Evolutionary conservation across 345 rosid genomes (phyloP).

Genomic region (Murraya paniculata): DNA sequence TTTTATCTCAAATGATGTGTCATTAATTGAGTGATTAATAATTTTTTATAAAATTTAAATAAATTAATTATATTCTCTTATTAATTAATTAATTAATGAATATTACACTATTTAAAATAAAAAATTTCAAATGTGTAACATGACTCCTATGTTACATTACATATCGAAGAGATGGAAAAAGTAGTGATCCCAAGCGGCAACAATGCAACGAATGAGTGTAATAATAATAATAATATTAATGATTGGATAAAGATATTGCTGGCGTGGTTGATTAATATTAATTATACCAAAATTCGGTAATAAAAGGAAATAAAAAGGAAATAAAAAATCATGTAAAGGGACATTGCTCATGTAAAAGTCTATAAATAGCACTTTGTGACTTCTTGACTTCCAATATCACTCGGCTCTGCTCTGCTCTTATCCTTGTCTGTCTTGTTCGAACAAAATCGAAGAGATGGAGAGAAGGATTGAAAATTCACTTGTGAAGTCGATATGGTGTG

Average conservation of each 20-base stretch:
- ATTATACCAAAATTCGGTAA: background rate
- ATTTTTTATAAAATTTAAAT: too few species aligned
- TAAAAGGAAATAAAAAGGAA: too few species aligned
- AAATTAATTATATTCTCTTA: too few species aligned
- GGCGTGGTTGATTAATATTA: background rate
- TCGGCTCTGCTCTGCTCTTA: background rate
- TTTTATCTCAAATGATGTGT: too few species aligned
- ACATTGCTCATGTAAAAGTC: background rate
- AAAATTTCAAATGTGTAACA: too few species aligned
- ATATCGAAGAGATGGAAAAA: accelerated
- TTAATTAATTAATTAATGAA: too few species aligned
- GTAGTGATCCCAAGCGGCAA: too few species aligned
- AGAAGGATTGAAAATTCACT: background rate
- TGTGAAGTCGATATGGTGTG: background rate
- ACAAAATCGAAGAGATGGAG: background rate
- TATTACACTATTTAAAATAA: too few species aligned
- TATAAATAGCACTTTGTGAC: background rate
- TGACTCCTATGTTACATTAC: too few species aligned
- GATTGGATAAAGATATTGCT: background rate
- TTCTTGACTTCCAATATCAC: background rate
- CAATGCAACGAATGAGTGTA: too few species aligned
- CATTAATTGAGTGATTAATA: accelerated
- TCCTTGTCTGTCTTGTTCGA: background rate
- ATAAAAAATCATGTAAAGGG: too few species aligned
- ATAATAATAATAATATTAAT: too few species aligned